phyloP scores from a whole-genome alignment of 495 filamentous ascomycete species.

The Aspergillus sclerotiicarbonarius region DNA sequence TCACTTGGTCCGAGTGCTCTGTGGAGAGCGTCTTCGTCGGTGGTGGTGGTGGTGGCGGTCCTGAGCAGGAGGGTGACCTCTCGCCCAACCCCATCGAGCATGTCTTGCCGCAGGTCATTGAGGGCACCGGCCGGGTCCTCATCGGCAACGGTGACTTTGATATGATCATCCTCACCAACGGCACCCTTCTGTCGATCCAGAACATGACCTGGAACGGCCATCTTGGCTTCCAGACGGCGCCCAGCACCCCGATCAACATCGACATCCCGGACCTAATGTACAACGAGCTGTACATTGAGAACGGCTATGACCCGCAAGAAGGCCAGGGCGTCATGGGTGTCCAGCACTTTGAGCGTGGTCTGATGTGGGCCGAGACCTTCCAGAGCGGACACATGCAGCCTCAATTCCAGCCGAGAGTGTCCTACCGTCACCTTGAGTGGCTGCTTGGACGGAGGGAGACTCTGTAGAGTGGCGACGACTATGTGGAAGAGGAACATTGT shows the following conservation, averaged over 20 bases:
- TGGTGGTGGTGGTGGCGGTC: constrained; percentile 28
- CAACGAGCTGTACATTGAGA: constrained; percentile 27
- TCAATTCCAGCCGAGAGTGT: constrained; percentile 60
- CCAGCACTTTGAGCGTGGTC: constrained; percentile 64
- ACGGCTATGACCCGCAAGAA: constrained; percentile 26
- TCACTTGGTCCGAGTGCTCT: constrained; percentile 44
- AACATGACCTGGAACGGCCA: constrained; percentile 68
- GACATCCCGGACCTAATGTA: constrained; percentile 32
- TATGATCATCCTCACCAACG: constrained; percentile 59
- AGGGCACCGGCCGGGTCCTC: constrained; percentile 57
- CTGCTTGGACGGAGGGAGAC: constrained; percentile 51
- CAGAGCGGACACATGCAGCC: constrained; percentile 67
- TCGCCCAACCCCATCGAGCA: constrained; percentile 43
- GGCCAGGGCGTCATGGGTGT: constrained; percentile 61
- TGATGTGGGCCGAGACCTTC: constrained; percentile 64
- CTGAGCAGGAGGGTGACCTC: constrained; percentile 37
- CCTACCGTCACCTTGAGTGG: constrained; percentile 70
- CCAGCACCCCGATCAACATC: constrained; percentile 38
- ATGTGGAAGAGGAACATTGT: not conserved
- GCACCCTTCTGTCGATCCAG: constrained; percentile 61
- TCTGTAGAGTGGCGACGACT: not conserved
- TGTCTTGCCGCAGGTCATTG: constrained; percentile 61
- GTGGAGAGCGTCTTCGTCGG: constrained; percentile 44
- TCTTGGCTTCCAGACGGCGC: constrained; percentile 55
- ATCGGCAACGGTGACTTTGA: constrained; percentile 60